Base-by-base conservation (phyloP, 2,329 filamentous ascomycete species). In the Fusarium poae region DNA sequence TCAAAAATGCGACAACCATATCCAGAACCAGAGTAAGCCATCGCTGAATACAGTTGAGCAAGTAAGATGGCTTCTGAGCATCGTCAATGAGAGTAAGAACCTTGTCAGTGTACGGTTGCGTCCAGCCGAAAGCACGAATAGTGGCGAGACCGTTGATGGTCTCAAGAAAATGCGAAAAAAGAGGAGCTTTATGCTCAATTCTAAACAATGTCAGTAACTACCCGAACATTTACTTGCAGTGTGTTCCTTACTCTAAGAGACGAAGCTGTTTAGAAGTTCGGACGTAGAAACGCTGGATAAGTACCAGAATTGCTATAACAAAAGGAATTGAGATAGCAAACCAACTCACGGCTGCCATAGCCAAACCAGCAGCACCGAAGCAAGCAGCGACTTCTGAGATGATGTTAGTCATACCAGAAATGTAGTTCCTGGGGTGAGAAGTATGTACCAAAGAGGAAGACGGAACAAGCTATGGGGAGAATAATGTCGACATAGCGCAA, bases 201-300 rank as follows among this genome's bases (percentile, higher is more conserved):
- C 75, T 5, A 20, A 6, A n/a, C 3, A 2, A 11, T 5, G 8
- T 63, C 9, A 63, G 50, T 53, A 15, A 10, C 5, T n/a, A 3
- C 13, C 4, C 6, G 5, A 10, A 8, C 4, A 20, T 3, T 16
- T 15, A 16, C 3, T 20, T 16, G 16, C 15, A 4, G 3, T 21
- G 16, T 11, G 3, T 16, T 11, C 8, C 72, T 53, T 64, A 77
- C 68, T 88, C 86, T 10, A 87, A 76, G 29, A 85, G 79, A 50
- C 86, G 81, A 9, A 88, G 74, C 57, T 87, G 85, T 6, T 85
- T 83, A 0, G 84, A 87, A 2, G 85, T 88, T 8, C 83, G 79
- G n/a, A 88, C 78, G 62, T 88, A 88, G 65, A 84, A 81, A 42
- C 82, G 82, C 58, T 86, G 84, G 12, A 86, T 78, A 10, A 81